Evolutionary conservation across 2,329 filamentous ascomycete genomes (phyloP).

Genomic region (Aspergillaceae sp.): DNA sequence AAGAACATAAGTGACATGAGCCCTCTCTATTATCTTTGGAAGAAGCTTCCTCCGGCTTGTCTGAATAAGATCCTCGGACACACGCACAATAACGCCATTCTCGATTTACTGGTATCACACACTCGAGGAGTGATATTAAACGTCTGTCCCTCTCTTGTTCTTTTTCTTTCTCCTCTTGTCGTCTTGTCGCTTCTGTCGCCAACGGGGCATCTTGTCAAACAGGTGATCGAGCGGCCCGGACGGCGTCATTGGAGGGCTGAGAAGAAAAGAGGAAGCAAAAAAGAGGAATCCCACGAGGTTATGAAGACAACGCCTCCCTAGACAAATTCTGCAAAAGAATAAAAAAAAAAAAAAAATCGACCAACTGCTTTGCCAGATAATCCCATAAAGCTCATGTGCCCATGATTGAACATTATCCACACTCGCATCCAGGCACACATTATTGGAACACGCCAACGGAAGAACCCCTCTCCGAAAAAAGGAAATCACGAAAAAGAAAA

Average conservation of each 20-base stretch:
- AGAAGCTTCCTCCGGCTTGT: slow-evolving; percentile 10
- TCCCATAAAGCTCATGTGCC: slow-evolving; percentile 25
- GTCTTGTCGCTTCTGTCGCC: slow-evolving; percentile 3
- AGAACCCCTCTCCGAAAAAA: slow-evolving; percentile 20
- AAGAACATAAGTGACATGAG: slow-evolving; percentile 16
- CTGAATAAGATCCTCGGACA: slow-evolving; percentile 10
- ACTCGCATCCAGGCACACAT: slow-evolving; percentile 24
- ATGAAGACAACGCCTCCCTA: slow-evolving; percentile 39
- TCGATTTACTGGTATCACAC: slow-evolving; percentile 13
- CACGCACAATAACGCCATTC: slow-evolving; percentile 12
- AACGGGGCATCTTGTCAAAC: slow-evolving; percentile 15
- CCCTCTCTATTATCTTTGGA: slow-evolving; percentile 21
- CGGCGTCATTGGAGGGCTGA: slow-evolving; percentile 16
- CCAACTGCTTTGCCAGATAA: slow-evolving; percentile 29
- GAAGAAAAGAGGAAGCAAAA: neutral
- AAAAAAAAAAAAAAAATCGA: slow-evolving; percentile 29
- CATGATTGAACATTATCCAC: slow-evolving; percentile 32
- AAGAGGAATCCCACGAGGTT: slow-evolving; percentile 28
- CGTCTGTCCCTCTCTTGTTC: slow-evolving; percentile 1
- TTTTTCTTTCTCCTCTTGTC: neutral
- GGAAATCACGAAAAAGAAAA: slow-evolving; percentile 12
- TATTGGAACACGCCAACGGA: slow-evolving; percentile 17
- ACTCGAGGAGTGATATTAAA: slow-evolving; percentile 9
- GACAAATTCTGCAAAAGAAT: slow-evolving; percentile 35
- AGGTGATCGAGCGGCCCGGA: slow-evolving; percentile 17